Evolutionary conservation across 768 basidiomycete genomes (phyloP).

Genomic region (Leccinum sublutescens): DNA sequence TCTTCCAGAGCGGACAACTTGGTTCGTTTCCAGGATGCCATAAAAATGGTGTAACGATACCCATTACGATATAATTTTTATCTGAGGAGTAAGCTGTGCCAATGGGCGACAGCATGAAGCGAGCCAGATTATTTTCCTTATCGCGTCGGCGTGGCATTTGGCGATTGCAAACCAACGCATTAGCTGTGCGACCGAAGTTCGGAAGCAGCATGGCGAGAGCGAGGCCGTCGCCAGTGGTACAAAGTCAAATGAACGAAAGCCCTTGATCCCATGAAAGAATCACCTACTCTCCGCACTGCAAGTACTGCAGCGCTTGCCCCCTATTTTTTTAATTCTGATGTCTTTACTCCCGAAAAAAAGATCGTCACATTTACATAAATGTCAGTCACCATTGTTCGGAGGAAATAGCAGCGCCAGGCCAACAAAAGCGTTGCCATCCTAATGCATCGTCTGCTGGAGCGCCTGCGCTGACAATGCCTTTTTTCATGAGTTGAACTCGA

Average conservation of each 20-base stretch:
- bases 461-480: neutral
- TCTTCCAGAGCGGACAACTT: neutral
- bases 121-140: neutral
- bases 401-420: neutral
- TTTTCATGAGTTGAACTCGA: neutral
- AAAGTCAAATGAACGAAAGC: neutral
- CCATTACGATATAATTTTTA: neutral
- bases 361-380: neutral
- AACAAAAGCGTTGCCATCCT: neutral
- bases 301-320: neutral
- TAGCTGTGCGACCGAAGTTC: neutral
- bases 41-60: neutral
- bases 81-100: conserved; percentile 13
- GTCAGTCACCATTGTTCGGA: neutral
- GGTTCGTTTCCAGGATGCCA: conserved; percentile 9
- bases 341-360: neutral
- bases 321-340: neutral
- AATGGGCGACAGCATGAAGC: conserved; percentile 6
- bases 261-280: neutral
- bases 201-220: neutral
- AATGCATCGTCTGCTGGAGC: neutral
- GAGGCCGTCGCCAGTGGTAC: neutral
- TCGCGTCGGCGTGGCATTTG: neutral
- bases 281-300: neutral
- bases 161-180: neutral